These are phyloP conservation scores for Daldinia caldariorum DNA, from an alignment of 495 filamentous ascomycete species.

Conservation along the genomic window DNA sequence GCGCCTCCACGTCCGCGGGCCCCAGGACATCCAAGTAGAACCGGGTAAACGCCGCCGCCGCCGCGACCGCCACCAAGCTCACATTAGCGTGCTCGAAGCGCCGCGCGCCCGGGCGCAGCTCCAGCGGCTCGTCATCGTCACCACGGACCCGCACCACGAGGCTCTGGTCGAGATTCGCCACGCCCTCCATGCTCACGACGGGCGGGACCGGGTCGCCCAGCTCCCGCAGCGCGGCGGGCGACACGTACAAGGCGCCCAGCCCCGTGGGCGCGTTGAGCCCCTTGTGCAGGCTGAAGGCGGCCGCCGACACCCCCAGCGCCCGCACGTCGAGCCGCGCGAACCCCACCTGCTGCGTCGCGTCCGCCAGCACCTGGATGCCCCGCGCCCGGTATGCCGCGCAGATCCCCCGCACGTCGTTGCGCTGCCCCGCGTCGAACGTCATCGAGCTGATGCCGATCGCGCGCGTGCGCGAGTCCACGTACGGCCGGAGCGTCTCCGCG, in stretches of 20 bases:
- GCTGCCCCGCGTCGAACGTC: conserved; percentile 35
- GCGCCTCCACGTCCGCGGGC: conserved; percentile 35
- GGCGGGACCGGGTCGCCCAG: conserved; percentile 30
- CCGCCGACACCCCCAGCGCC: conserved; percentile 34
- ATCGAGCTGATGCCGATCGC: conserved; percentile 37
- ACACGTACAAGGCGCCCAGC: conserved; percentile 38
- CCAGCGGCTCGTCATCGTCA: conserved; percentile 18
- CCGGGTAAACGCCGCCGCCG: conserved; percentile 29
- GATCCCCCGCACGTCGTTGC: conserved; percentile 32
- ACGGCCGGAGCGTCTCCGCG: conserved; percentile 33
- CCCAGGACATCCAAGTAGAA: conserved; percentile 38
- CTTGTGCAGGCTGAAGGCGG: conserved; percentile 42
- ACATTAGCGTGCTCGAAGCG: conserved; percentile 43
- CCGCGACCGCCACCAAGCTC: conserved; percentile 32
- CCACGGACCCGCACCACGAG: conserved; percentile 13
- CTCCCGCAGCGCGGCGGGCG: conserved; percentile 23
- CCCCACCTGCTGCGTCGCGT: conserved; percentile 41
- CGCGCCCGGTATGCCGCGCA: conserved; percentile 28
- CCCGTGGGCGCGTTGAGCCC: conserved; percentile 39
- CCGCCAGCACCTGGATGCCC: conserved; percentile 37
- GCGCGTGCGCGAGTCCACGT: conserved; percentile 35
- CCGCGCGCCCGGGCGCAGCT: conserved; percentile 23
- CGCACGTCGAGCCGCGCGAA: conserved; percentile 35
- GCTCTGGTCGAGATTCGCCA: conserved; percentile 15
- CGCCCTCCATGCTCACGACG: conserved; percentile 33